Conservation (phyloP, 805 yeast genomes). For the Lipomyces kockii region DNA sequence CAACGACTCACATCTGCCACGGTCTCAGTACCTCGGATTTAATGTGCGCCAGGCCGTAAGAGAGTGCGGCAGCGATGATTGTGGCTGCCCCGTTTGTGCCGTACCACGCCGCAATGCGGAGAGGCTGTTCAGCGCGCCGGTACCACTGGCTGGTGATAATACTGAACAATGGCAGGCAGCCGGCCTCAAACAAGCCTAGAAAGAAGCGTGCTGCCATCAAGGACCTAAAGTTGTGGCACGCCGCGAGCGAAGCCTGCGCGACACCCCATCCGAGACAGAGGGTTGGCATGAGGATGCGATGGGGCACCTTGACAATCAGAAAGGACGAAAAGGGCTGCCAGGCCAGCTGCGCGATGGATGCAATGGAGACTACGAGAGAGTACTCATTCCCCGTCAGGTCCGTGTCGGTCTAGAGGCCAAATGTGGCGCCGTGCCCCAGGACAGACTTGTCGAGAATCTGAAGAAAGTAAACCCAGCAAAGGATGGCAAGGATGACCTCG, state of each 20-base stretch:
- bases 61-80: constrained; percentile 22
- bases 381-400: background rate
- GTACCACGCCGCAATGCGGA: constrained; percentile 53
- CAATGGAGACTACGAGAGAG: background rate
- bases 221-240: constrained; percentile 50
- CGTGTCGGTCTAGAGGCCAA: background rate
- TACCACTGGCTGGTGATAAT: constrained; percentile 68
- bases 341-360: background rate
- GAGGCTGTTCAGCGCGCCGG: constrained; percentile 53
- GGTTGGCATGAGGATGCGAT: constrained; percentile 55
- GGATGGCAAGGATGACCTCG: background rate
- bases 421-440: background rate
- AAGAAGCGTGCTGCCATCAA: constrained; percentile 52
- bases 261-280: constrained; percentile 56
- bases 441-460: too few species aligned
- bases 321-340: too few species aligned
- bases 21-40: constrained; percentile 12
- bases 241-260: constrained; percentile 49
- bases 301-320: constrained; percentile 50
- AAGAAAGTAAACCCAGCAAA: background rate
- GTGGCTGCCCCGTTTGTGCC: constrained; percentile 43
- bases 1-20: constrained; percentile 14
- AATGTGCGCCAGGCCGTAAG: constrained; percentile 23
- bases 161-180: constrained; percentile 59
- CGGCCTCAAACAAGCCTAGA: constrained; percentile 55